A percentile compares a stretch with the other conserved stretches of the same genome.
Conservation (phyloP, 139 green algal species). For the Dunaliella sp. region DNA sequence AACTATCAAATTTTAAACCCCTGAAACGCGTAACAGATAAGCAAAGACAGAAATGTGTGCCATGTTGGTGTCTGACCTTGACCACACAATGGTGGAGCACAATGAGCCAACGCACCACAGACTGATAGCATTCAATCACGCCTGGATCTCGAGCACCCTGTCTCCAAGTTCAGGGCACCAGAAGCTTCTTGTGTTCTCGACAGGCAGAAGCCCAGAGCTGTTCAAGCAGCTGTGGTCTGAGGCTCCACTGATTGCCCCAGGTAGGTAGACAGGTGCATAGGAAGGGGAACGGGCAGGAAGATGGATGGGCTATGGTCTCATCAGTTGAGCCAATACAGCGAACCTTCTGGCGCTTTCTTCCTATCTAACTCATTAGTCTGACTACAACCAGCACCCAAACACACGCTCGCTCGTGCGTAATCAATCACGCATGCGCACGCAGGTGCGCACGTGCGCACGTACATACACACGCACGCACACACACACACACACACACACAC, state of each 20-base stretch:
- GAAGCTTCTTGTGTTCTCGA: constrained; percentile 87
- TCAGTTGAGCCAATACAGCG: not conserved
- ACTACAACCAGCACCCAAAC: not conserved
- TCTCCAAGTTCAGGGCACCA: not conserved
- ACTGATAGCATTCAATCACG: constrained; percentile 70
- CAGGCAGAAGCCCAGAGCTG: constrained; percentile 77
- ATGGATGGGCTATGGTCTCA: constrained; percentile 3
- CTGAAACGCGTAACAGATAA: too few relatives aligned
- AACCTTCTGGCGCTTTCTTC: not conserved
- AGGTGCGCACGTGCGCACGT: not conserved
- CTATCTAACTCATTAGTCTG: not conserved
- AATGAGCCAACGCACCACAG: constrained; percentile 62
- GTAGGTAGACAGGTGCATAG: not conserved
- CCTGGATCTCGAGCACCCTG: constrained; percentile 60
- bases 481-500: too few relatives aligned
- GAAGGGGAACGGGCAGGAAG: not conserved
- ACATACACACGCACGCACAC: too few relatives aligned
- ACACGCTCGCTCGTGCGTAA: not conserved
- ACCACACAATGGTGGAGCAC: constrained; percentile 91
- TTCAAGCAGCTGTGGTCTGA: constrained; percentile 67
- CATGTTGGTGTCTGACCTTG: constrained; percentile 86
- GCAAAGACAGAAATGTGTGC: too few relatives aligned
- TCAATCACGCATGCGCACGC: not conserved
- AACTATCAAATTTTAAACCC: too few relatives aligned
- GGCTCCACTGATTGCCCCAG: constrained; percentile 8